Conservation (phyloP, 257 asterid species). For the Prunella vulgaris region DNA sequence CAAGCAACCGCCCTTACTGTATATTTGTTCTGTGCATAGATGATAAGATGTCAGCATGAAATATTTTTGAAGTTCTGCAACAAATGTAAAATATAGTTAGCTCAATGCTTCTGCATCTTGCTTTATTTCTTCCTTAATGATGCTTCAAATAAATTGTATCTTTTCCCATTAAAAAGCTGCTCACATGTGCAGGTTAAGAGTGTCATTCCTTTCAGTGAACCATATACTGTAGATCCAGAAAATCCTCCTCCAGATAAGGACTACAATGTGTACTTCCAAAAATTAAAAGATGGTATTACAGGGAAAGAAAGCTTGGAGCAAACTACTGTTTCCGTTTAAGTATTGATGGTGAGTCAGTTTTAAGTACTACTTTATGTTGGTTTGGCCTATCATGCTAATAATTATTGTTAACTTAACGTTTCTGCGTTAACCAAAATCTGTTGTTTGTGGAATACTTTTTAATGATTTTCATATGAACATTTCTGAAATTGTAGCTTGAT, state of each 20-base stretch:
- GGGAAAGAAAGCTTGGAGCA: constrained; percentile 89
- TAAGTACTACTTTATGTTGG: not conserved
- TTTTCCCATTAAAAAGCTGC: not conserved
- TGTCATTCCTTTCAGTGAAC: constrained; percentile 85
- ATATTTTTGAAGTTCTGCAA: not conserved
- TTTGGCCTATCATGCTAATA: not conserved
- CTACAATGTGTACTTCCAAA: constrained; percentile 65
- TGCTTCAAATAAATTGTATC: not conserved
- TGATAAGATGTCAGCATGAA: not conserved
- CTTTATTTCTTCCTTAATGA: not conserved
- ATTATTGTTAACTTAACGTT: not conserved
- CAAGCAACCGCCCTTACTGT: no score
- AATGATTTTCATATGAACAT: not conserved
- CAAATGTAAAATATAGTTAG: not conserved
- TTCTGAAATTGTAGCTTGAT: not conserved
- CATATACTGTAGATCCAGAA: constrained; percentile 88
- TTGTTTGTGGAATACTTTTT: not conserved
- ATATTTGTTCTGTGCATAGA: not conserved
- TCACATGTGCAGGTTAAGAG: constrained; percentile 67
- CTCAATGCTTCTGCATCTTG: not conserved
- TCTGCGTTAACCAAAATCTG: not conserved
- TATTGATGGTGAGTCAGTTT: constrained; percentile 23
- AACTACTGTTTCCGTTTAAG: constrained; percentile 54
- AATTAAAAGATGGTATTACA: constrained; percentile 76
- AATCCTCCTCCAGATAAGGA: constrained; percentile 92